Base-by-base conservation (phyloP, 192 early-diverging fungal genomes). In the Nowakowskiella sp. region DNA sequence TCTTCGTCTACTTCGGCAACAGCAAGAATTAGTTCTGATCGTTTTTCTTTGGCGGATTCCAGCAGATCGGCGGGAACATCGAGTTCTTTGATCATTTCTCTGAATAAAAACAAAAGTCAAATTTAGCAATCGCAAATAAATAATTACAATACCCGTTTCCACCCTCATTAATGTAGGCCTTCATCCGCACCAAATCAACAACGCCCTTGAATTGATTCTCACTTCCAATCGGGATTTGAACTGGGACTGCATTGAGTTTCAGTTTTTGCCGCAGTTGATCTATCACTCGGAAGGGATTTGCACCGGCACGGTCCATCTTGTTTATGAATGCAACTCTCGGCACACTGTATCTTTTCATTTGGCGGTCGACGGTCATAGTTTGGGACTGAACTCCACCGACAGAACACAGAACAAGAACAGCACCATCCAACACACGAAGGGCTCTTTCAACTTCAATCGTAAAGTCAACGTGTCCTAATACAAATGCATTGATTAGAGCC, bases 321-420 rank as follows among this genome's bases (percentile, higher is more conserved):
- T 99, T 99, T 24, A 99, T 80, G 73, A 91, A 96, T 13, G 87
- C 86, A 31, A 99, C 77, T 0, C 91, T 73, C 1, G 95, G 93
- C 5, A 99, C 74, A 4, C 72, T 66, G 56, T 94, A 92, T 8
- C 84, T 66, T 51, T 81, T 76, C 44, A 92, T 90, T 64, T 98
- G 94, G 21, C 74, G 60, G 83, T 92, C 93, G 31, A 78, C 76
- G 6, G 76, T 78, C 50, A 99, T 94, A 0, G 89, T 94, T 64
- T 89, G 85, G 24, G 90, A 92, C 67, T 98, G 86, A 1, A 99
- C 95, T n/a, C 95, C 95, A 0, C 91, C 88, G 7, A 99, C 95
- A 3, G 85, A 90, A 67, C 94, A 91, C 21, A 99, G 53, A 6
- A 99, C 89, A 1, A 90, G 77, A 22, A 99, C 90, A 0, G 92